These are phyloP conservation scores for Tarenaya hassleriana DNA, from an alignment of 345 rosid genomes.

Conservation along the genomic window DNA sequence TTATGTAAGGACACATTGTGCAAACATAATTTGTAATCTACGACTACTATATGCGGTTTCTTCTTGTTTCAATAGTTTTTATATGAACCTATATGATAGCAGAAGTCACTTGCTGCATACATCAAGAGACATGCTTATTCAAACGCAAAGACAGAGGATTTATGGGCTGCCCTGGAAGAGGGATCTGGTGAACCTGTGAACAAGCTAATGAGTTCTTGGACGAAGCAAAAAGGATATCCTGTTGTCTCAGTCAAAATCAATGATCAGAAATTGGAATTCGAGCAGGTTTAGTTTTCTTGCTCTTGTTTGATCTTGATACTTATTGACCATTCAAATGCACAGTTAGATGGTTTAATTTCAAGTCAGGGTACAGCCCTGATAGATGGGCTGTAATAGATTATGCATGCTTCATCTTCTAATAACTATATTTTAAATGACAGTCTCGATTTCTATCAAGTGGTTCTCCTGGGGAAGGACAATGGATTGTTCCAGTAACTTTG, in stretches of 20 bases:
- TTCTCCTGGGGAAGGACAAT: slow-evolving; percentile 73
- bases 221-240: slow-evolving; percentile 85
- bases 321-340: slow-evolving; percentile 1
- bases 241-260: slow-evolving; percentile 65
- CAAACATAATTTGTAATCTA: slow-evolving; percentile 6
- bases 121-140: slow-evolving; percentile 64
- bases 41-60: background rate
- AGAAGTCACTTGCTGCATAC: slow-evolving; percentile 90
- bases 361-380: background rate
- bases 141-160: slow-evolving; percentile 89
- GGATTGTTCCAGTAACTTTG: slow-evolving; percentile 90
- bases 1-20: background rate
- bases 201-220: slow-evolving; percentile 91
- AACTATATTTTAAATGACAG: slow-evolving; percentile 33
- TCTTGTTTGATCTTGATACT: slow-evolving; percentile 11
- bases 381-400: slow-evolving; percentile 4
- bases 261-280: slow-evolving; percentile 73
- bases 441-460: slow-evolving; percentile 86
- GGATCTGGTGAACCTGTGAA: slow-evolving; percentile 89
- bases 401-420: slow-evolving; percentile 6
- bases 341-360: background rate
- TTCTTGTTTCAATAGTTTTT: slow-evolving; percentile 6
- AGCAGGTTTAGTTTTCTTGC: slow-evolving; percentile 51
- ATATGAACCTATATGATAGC: slow-evolving; percentile 19
- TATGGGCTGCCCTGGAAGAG: slow-evolving; percentile 87